A percentile compares a stretch with the other conserved stretches of the same genome.
Conservation (phyloP, 805 yeast genomes). For the Monosporozyma solicola region DNA sequence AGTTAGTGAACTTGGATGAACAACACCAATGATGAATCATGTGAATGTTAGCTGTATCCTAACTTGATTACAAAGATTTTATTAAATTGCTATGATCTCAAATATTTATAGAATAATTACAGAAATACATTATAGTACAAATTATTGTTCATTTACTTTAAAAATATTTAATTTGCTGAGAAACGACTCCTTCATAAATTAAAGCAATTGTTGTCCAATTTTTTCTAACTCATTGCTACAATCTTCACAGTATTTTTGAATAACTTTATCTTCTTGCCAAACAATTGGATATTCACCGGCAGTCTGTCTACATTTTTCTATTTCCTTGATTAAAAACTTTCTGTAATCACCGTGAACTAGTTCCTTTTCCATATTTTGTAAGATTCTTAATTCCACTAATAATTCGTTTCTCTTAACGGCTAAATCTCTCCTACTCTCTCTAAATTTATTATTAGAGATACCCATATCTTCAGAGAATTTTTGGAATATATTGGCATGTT, state of each 20-base stretch:
- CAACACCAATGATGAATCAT: too few species aligned
- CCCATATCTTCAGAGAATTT: slow-evolving; percentile 23
- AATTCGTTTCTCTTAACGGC: slow-evolving; percentile 66
- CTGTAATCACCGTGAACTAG: slow-evolving; percentile 58
- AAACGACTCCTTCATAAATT: not conserved
- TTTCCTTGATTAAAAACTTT: slow-evolving; percentile 59
- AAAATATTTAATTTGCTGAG: not conserved
- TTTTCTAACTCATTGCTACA: slow-evolving; percentile 28
- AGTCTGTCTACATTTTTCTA: slow-evolving; percentile 42
- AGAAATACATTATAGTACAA: not conserved
- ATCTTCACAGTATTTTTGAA: slow-evolving; percentile 28
- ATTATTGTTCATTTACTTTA: not conserved
- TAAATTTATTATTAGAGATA: slow-evolving; percentile 15
- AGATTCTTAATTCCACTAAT: slow-evolving; percentile 54
- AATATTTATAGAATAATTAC: not conserved
- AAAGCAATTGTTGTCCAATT: slow-evolving; percentile 5
- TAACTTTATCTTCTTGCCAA: slow-evolving; percentile 19
- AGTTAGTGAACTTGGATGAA: too few species aligned
- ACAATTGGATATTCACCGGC: slow-evolving; percentile 19
- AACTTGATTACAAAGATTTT: too few species aligned
- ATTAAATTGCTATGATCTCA: too few species aligned
- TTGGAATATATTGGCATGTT: slow-evolving; percentile 23
- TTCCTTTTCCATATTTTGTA: slow-evolving; percentile 58
- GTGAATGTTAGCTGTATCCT: too few species aligned
- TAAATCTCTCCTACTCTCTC: slow-evolving; percentile 37